These are phyloP conservation scores for Candida ulmi DNA, from an alignment of 805 yeast species.

Conservation along the genomic window DNA sequence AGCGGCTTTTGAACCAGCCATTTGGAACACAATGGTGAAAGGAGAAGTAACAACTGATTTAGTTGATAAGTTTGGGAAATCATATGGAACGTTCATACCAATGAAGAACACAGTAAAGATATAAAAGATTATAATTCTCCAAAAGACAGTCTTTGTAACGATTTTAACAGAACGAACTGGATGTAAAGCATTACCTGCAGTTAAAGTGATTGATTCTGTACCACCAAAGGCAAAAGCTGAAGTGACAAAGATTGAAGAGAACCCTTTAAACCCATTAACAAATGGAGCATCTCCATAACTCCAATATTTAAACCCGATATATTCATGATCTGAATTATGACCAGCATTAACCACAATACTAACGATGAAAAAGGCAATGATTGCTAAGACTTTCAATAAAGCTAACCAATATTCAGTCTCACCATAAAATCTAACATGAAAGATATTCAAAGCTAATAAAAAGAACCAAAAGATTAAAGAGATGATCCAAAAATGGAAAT, in stretches of 20 bases:
- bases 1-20: slow-evolving; percentile 54
- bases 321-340: slow-evolving; percentile 37
- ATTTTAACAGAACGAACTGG: slow-evolving; percentile 49
- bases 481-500: slow-evolving; percentile 45
- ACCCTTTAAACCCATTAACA: slow-evolving; percentile 46
- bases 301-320: slow-evolving; percentile 50
- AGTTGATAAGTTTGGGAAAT: slow-evolving; percentile 41
- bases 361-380: slow-evolving; percentile 50
- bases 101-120: slow-evolving; percentile 39
- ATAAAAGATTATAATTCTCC: slow-evolving; percentile 47
- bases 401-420: slow-evolving; percentile 65
- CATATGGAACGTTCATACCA: slow-evolving; percentile 51
- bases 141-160: slow-evolving; percentile 49
- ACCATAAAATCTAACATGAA: slow-evolving; percentile 51
- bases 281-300: slow-evolving; percentile 47
- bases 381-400: slow-evolving; percentile 55
- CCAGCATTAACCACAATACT: slow-evolving; percentile 42
- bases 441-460: slow-evolving; percentile 39
- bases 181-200: slow-evolving; percentile 51
- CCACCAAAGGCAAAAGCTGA: slow-evolving; percentile 59
- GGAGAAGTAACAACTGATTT: slow-evolving; percentile 61
- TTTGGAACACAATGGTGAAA: slow-evolving; percentile 58
- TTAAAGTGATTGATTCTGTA: slow-evolving; percentile 50
- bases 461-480: slow-evolving; percentile 49
- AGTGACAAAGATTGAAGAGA: slow-evolving; percentile 43